Evolutionary conservation across 192 early-diverging fungal species (phyloP).

Genomic region (Coemansia sp.): DNA sequence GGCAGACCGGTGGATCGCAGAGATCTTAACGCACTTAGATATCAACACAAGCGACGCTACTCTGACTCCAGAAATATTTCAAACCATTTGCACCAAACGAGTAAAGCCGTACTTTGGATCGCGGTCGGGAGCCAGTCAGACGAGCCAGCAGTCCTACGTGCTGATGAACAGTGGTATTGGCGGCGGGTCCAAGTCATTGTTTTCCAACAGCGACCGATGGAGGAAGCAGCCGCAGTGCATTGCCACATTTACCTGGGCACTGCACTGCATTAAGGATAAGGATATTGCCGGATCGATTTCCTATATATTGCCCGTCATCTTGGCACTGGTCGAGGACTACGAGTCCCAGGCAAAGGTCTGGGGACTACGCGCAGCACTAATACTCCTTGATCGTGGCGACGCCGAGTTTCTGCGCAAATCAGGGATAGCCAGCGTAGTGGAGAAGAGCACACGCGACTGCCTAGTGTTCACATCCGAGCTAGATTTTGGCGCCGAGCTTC

Average conservation of each 20-base stretch:
- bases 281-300: conserved; percentile 18
- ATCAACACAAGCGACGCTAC: background rate
- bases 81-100: conserved; percentile 6
- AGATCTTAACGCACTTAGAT: conserved; percentile 13
- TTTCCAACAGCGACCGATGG: conserved; percentile 27
- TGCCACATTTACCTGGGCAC: conserved; percentile 39
- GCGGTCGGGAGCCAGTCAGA: background rate
- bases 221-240: conserved; percentile 27
- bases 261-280: conserved; percentile 13
- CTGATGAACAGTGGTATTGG: conserved; percentile 3
- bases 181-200: background rate
- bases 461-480: conserved; percentile 34
- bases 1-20: conserved; percentile 20
- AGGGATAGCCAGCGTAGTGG: conserved; percentile 36
- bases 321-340: conserved; percentile 48
- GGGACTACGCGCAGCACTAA: conserved; percentile 22
- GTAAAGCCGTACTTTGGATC: conserved; percentile 47
- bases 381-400: conserved; percentile 11
- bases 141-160: conserved; percentile 11
- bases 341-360: conserved; percentile 24
- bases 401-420: conserved; percentile 39
- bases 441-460: conserved; percentile 20
- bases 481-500: conserved; percentile 14
- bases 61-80: conserved; percentile 13
- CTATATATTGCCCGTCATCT: conserved; percentile 34